Percentiles rank a stretch among this genome's conserved stretches.
Conservation (phyloP, 1,284 basidiomycete species). For the Cerrena zonata region DNA sequence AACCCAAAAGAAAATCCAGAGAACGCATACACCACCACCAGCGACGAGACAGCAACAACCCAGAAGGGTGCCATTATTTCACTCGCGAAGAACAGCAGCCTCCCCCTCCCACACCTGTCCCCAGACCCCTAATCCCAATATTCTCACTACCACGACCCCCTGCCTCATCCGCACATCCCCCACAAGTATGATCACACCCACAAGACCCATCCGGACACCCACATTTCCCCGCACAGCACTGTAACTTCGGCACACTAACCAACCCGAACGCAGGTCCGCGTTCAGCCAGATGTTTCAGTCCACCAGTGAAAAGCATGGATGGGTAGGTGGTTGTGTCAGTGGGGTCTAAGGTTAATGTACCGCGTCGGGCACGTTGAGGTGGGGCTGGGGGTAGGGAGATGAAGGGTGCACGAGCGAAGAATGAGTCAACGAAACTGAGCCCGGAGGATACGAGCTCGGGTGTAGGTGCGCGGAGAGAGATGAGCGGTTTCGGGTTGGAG, state of each 20-base stretch:
- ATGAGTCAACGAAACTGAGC: constrained; percentile 49
- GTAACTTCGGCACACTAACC: constrained; percentile 56
- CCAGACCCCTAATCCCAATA: no score
- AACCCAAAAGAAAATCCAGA: no score
- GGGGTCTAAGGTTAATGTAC: constrained; percentile 42
- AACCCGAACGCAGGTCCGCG: constrained; percentile 40
- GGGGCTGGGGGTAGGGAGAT: constrained; percentile 58
- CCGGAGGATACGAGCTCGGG: background rate
- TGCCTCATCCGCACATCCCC: no score
- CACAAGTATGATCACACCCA: constrained; percentile 45
- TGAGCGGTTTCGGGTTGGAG: no score
- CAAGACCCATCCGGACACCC: constrained; percentile 42
- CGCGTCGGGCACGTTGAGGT: constrained; percentile 33
- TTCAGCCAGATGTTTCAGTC: constrained; percentile 24
- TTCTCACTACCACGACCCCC: no score
- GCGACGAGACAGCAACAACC: no score
- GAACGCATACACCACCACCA: no score
- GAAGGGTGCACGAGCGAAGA: constrained; percentile 52
- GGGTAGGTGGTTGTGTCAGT: constrained; percentile 48
- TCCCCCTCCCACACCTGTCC: no score
- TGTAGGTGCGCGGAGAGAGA: constrained; percentile 1
- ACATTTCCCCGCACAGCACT: constrained; percentile 54
- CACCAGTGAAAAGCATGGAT: constrained; percentile 27
- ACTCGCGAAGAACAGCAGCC: no score
- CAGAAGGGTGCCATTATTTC: no score